A percentile compares a stretch with the other conserved stretches of the same genome.
Conservation (phyloP, 163 green algal genomes). For the Trebouxiophyceae sp. region DNA sequence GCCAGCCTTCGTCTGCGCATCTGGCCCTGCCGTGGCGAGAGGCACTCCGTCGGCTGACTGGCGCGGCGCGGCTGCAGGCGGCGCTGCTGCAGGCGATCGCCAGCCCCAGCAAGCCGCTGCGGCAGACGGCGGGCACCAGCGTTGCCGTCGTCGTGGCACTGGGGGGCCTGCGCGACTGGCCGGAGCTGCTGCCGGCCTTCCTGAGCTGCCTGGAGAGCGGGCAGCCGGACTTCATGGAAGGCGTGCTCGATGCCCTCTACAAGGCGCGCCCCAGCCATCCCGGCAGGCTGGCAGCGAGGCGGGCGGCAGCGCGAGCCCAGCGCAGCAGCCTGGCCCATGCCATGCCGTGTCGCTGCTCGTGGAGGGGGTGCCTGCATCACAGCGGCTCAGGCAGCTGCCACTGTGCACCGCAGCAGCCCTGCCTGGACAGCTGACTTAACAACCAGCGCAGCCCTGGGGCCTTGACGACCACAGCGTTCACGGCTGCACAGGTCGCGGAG, state of each 20-base stretch:
- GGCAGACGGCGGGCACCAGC: constrained; percentile 65
- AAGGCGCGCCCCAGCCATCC: constrained; percentile 69
- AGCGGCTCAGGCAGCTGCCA: too few relatives aligned
- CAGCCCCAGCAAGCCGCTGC: constrained; percentile 33
- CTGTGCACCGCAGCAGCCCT: too few relatives aligned
- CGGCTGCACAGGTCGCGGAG: constrained; percentile 39
- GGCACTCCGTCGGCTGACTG: too few relatives aligned
- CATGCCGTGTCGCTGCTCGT: too few relatives aligned
- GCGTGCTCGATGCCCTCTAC: constrained; percentile 77
- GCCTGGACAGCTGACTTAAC: too few relatives aligned
- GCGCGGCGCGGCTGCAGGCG: constrained; percentile 32
- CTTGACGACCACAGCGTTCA: background rate
- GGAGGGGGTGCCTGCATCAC: too few relatives aligned
- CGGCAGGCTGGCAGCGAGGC: too few relatives aligned
- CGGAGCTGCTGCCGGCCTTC: constrained; percentile 63
- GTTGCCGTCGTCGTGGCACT: constrained; percentile 52
- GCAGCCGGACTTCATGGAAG: constrained; percentile 60
- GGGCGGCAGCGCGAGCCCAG: too few relatives aligned
- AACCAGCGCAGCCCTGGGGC: too few relatives aligned
- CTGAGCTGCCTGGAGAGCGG: constrained; percentile 45
- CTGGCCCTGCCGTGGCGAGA: too few relatives aligned
- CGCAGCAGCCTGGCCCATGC: too few relatives aligned
- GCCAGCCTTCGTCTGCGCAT: constrained; percentile 18
- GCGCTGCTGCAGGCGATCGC: constrained; percentile 57
- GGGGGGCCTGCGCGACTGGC: constrained; percentile 63